Conservation (phyloP, 495 filamentous ascomycete genomes). For the Acidiella bohemica region DNA sequence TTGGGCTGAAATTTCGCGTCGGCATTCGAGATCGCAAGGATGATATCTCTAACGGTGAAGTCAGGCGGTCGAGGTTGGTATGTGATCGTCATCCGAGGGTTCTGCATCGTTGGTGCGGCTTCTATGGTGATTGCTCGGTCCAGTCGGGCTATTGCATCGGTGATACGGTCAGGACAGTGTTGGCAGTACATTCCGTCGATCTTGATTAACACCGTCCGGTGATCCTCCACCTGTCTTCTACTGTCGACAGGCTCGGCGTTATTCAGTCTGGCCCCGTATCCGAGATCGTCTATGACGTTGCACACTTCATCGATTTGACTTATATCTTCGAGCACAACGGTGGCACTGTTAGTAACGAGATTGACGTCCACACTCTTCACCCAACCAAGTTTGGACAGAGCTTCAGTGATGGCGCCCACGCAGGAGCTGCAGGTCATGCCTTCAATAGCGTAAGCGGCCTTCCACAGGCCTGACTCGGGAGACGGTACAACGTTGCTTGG, state of each 20-base stretch:
- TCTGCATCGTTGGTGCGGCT: conserved; percentile 34
- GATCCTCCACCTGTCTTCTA: conserved; percentile 11
- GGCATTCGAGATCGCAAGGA: conserved; percentile 48
- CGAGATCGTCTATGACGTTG: conserved; percentile 63
- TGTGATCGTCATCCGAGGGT: conserved; percentile 55
- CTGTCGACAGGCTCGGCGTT: conserved; percentile 25
- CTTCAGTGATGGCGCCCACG: conserved; percentile 48
- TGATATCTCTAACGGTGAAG: conserved; percentile 66
- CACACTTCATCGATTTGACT: conserved; percentile 45
- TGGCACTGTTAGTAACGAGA: conserved; percentile 51
- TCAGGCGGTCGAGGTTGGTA: conserved; percentile 56
- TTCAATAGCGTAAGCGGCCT: conserved; percentile 53
- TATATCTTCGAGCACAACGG: conserved; percentile 26
- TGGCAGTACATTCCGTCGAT: conserved; percentile 82
- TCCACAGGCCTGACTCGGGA: conserved; percentile 14
- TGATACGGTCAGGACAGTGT: conserved; percentile 59
- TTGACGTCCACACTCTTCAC: conserved; percentile 53
- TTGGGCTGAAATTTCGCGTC: conserved; percentile 51
- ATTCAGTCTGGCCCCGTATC: conserved; percentile 59
- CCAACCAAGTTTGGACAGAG: conserved; percentile 48
- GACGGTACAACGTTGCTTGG: conserved; percentile 16
- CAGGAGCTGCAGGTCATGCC: conserved; percentile 83
- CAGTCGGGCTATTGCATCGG: conserved; percentile 35
- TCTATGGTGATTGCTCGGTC: conserved; percentile 38
- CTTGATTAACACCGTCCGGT: conserved; percentile 48